Percentiles rank a stretch among this genome's conserved stretches.
Evolutionary conservation across 306 rosid genomes (phyloP).

Genomic region (Canavalia ensiformis): DNA sequence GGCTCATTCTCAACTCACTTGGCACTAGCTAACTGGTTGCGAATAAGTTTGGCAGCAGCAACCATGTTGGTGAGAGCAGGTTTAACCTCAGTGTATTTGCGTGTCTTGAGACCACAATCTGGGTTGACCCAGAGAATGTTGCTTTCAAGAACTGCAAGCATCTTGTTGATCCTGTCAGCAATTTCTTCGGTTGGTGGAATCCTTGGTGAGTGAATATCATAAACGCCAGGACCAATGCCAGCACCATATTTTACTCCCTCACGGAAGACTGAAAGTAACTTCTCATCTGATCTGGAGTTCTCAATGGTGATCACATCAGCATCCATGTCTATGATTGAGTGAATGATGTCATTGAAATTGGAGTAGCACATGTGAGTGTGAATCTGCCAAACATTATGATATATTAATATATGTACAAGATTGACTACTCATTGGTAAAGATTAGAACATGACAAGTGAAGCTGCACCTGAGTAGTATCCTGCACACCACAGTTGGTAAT

Average conservation of each 20-base stretch:
- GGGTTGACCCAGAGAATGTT: slow-evolving; percentile 91
- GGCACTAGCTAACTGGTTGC: slow-evolving; percentile 64
- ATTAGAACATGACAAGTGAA: slow-evolving; percentile 32
- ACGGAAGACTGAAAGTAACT: slow-evolving; percentile 80
- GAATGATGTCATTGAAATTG: slow-evolving; percentile 86
- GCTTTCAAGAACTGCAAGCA: slow-evolving; percentile 83
- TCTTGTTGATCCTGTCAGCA: slow-evolving; percentile 74
- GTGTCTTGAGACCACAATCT: slow-evolving; percentile 91
- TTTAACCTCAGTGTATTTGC: slow-evolving; percentile 78
- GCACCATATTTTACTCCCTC: slow-evolving; percentile 89
- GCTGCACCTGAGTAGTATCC: slow-evolving; percentile 79
- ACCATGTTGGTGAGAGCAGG: slow-evolving; percentile 84
- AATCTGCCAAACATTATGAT: slow-evolving; percentile 56
- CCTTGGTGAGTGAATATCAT: slow-evolving; percentile 93
- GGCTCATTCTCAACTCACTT: slow-evolving; percentile 55
- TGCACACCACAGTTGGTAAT: slow-evolving; percentile 78
- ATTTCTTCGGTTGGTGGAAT: slow-evolving; percentile 82
- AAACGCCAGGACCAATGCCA: slow-evolving; percentile 91
- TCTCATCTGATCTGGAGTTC: slow-evolving; percentile 90
- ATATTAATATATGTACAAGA: background rate
- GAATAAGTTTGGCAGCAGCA: slow-evolving; percentile 83
- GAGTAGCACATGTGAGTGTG: slow-evolving; percentile 98
- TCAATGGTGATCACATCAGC: slow-evolving; percentile 91
- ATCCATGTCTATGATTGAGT: slow-evolving; percentile 87
- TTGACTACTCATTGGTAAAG: background rate